phyloP scores from a whole-genome alignment of 169 alveolate species.

The Amoebophrya sp. region DNA sequence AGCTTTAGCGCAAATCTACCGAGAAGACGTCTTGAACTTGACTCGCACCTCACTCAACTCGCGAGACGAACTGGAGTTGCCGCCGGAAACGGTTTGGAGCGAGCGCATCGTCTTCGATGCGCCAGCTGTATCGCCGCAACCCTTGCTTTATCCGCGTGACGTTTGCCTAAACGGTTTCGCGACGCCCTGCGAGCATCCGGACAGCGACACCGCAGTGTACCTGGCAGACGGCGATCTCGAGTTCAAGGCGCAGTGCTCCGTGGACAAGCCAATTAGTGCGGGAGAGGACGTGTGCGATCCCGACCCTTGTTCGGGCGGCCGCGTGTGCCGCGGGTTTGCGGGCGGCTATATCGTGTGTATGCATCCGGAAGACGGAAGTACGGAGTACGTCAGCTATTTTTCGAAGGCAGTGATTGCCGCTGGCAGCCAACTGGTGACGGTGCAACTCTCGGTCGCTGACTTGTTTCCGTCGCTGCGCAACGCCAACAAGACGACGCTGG shows the following conservation, averaged over 20 bases:
- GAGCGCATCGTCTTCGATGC: background rate
- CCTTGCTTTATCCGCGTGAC: background rate
- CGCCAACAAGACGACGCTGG: background rate
- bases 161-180: background rate
- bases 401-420: background rate
- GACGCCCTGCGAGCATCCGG: background rate
- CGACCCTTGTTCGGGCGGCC: background rate
- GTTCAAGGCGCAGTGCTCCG: background rate
- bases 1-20: background rate
- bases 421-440: background rate
- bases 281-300: background rate
- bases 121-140: background rate
- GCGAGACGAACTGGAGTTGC: background rate
- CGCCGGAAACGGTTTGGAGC: background rate
- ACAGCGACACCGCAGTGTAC: background rate
- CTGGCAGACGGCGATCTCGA: background rate
- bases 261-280: background rate
- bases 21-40: background rate
- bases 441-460: background rate
- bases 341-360: background rate
- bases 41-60: background rate
- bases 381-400: background rate
- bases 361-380: background rate
- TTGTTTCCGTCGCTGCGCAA: background rate
- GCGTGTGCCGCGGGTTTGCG: background rate